phyloP scores from a whole-genome alignment of 306 rosid genomes.

The Oxytropis ochrocephala region DNA sequence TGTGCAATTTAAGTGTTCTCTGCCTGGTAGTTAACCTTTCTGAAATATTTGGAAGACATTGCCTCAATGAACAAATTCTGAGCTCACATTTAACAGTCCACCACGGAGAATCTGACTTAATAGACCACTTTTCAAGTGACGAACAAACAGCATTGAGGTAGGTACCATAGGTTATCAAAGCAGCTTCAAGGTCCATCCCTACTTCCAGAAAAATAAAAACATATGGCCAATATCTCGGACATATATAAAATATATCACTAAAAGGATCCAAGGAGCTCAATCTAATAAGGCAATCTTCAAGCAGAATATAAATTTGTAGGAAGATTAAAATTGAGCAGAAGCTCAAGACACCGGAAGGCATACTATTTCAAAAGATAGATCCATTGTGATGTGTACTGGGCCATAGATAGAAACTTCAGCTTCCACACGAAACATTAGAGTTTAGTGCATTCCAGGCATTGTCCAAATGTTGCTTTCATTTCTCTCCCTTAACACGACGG shows the following conservation, averaged over 20 bases:
- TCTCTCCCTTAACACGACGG: slow-evolving; percentile 16
- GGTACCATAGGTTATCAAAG: not conserved
- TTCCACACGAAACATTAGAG: slow-evolving; percentile 10
- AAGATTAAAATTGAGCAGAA: not conserved
- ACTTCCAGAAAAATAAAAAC: not conserved
- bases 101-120: slow-evolving; percentile 6
- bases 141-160: not conserved
- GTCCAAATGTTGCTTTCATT: slow-evolving; percentile 20
- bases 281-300: slow-evolving; percentile 18
- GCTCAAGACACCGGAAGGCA: not conserved
- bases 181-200: slow-evolving; percentile 9
- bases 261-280: slow-evolving; percentile 17
- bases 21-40: slow-evolving; percentile 13
- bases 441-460: slow-evolving; percentile 15
- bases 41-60: slow-evolving; percentile 10
- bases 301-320: slow-evolving; percentile 15
- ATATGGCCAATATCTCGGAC: not conserved
- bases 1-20: not conserved
- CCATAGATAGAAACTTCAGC: slow-evolving; percentile 12
- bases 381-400: slow-evolving; percentile 9
- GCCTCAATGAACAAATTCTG: not conserved
- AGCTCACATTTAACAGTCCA: slow-evolving; percentile 7
- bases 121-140: slow-evolving; percentile 18
- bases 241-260: slow-evolving; percentile 8
- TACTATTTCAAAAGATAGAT: slow-evolving; percentile 20